Evolutionary conservation across 139 green algal genomes (phyloP).

Genomic region (Zygnema cylindricum): DNA sequence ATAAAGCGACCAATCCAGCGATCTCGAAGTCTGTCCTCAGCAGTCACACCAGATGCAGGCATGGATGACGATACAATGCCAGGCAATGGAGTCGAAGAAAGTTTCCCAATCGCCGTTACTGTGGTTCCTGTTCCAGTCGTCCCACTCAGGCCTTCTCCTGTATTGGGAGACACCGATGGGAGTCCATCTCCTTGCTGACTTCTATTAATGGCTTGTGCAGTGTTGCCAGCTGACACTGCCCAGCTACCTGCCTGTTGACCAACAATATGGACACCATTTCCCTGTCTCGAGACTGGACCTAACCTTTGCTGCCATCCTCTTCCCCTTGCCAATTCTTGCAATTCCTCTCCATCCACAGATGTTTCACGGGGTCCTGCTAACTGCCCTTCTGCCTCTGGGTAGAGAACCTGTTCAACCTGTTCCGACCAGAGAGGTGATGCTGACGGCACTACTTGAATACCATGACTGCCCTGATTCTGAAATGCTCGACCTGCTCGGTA

Average conservation of each 20-base stretch:
- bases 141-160: neutral
- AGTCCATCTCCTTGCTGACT: neutral
- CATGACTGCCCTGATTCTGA: neutral
- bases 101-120: neutral
- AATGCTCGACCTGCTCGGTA: too few relatives aligned
- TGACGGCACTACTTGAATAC: neutral
- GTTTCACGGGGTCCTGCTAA: neutral
- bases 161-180: neutral
- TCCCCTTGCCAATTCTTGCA: neutral
- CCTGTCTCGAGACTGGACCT: neutral
- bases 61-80: neutral
- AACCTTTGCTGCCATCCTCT: neutral
- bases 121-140: neutral
- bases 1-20: constrained; percentile 23
- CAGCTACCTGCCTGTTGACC: neutral
- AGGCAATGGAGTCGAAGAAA: neutral
- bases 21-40: constrained; percentile 8
- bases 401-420: neutral
- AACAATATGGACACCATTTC: neutral
- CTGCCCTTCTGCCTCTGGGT: neutral
- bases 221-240: neutral
- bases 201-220: neutral
- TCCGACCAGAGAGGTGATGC: neutral
- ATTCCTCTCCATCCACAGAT: neutral
- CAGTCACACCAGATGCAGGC: neutral